Base-by-base conservation (phyloP, 164 flowering plant genomes). In the Nelumbo lutea region DNA sequence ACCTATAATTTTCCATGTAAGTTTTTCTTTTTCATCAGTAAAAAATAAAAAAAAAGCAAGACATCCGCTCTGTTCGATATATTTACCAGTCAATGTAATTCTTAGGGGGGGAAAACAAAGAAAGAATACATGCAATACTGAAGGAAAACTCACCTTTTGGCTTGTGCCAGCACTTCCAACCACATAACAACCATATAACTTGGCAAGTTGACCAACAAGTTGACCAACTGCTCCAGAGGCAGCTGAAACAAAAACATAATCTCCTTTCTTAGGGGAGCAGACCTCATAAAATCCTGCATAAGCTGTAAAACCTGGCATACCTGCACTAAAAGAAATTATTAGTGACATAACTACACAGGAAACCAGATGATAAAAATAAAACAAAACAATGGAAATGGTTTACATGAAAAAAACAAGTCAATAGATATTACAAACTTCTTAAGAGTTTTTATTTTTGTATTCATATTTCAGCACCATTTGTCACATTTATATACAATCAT, bases 171-270 rank as follows among this genome's bases (percentile, higher is more conserved):
- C 90, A 82, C 88, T 88, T 70, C 96, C 96, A 73, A 90, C 93
- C 7, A 90, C 93, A 76, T 84, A 88, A 78, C 96, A 90, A 39
- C 96, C 93, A 75, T 83, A 82, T 76, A 90, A 71, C 75, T 86
- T 90, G 27, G 92, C 96, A 62, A 88, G 83, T 64, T 90, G 92
- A 60, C 92, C 96, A 73, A 90, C 90, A 73, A 90, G 85, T 78
- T 90, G 92, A 55, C 96, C 96, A 76, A 88, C 96, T 1, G 96
- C 96, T 62, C 96, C 96, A 61, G 91, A 77, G 48, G 96, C 96
- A 6, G 96, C 91, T 39, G 93, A 88, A 27, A 90, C 77, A 46
- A 84, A 88, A 56, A 90, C 89, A 57, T 45, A 67, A 2, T 90
- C 96, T 2, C 93, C 93, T 66, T 81, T 82, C 56, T 79, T 84